A percentile compares a stretch with the other conserved stretches of the same genome.
Conservation (phyloP, 1,284 basidiomycete genomes). For the Irpex rosettiformis region DNA sequence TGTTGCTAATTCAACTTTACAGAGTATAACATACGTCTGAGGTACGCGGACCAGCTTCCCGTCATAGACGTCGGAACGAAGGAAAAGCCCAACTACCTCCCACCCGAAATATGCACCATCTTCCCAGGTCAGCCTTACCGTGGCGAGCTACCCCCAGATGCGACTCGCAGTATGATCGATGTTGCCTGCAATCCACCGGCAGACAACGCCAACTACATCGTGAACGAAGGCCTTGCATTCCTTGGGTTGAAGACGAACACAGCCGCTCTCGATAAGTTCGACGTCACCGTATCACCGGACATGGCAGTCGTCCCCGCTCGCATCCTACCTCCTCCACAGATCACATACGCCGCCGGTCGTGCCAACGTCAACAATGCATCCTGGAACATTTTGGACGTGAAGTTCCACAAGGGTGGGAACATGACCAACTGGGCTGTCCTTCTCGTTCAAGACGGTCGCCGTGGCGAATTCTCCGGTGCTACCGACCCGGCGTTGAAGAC, state of each 20-base stretch:
- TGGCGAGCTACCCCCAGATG: slow-evolving; percentile 47
- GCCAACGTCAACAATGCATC: slow-evolving; percentile 49
- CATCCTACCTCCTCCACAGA: slow-evolving; percentile 51
- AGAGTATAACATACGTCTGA: slow-evolving; percentile 58
- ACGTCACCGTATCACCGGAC: slow-evolving; percentile 45
- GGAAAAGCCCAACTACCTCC: slow-evolving; percentile 43
- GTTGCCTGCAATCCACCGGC: slow-evolving; percentile 57
- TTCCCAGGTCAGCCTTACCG: slow-evolving; percentile 49
- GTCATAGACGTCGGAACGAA: slow-evolving; percentile 53
- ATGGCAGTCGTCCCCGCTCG: slow-evolving; percentile 64
- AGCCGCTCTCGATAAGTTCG: slow-evolving; percentile 46
- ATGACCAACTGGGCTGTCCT: slow-evolving; percentile 58
- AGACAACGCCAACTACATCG: slow-evolving; percentile 55
- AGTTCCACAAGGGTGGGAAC: slow-evolving; percentile 51
- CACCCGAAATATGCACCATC: slow-evolving; percentile 70
- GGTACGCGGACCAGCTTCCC: slow-evolving; percentile 49
- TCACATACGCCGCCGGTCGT: slow-evolving; percentile 48
- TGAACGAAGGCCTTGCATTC: slow-evolving; percentile 48
- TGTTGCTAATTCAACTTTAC: neutral
- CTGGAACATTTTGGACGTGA: slow-evolving; percentile 71
- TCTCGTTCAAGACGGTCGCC: slow-evolving; percentile 47
- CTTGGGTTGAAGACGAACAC: slow-evolving; percentile 42
- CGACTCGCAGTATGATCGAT: slow-evolving; percentile 63
- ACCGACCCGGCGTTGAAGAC: slow-evolving; percentile 36
- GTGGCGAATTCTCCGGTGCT: slow-evolving; percentile 34